Evolutionary conservation across 2,329 filamentous ascomycete genomes (phyloP), one percentile per base, ranked within the genome.

Genomic region (Cladosporium cucumerinum): DNA sequence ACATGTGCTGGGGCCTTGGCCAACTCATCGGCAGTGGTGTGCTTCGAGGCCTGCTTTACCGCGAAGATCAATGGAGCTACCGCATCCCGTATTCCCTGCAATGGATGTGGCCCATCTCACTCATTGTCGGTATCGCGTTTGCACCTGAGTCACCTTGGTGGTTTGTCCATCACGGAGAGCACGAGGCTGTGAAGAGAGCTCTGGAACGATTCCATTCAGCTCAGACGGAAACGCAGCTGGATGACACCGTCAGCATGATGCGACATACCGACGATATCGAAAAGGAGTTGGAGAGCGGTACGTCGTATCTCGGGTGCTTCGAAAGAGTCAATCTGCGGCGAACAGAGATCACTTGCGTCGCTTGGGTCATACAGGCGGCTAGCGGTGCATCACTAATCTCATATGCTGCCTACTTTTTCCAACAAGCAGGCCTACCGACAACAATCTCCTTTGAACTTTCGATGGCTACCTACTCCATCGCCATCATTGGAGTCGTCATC

Each of bases 41-140:
- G 51, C 68, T 79, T 8, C 72, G 73, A 16, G 60, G 60, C 23
- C 23, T 52, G 43, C 36, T 55, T 23, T 51, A 57, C 26, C 36
- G 58, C 26, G 32, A 57, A 14, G 36, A 54, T 46, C 67, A 72
- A 28, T 79, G 76, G 77, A 75, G 75, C 5, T 80, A 78, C 64
- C 69, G 77, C 7, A 78, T 80, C 39, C 83, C 64, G 71, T 85
- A 62, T 60, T 72, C 66, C 11, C 52, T 74, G 6, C 84, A 86
- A 70, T 86, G 84, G 84, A 78, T 85, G 61, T 80, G 70, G 70
- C 77, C 72, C 60, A 66, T 66, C 18, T 72, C 77, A 25, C 69
- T 79, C 7, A 69, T 75, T 5, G 64, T 75, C 68, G 69, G 66
- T 36, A 71, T 32, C 63, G 74, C 8, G 66, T 71, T 77, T 58